Evolutionary conservation across 2,329 filamentous ascomycete genomes (phyloP), one percentile per base, ranked within the genome.

Genomic region (Aspergillus chevalieri): DNA sequence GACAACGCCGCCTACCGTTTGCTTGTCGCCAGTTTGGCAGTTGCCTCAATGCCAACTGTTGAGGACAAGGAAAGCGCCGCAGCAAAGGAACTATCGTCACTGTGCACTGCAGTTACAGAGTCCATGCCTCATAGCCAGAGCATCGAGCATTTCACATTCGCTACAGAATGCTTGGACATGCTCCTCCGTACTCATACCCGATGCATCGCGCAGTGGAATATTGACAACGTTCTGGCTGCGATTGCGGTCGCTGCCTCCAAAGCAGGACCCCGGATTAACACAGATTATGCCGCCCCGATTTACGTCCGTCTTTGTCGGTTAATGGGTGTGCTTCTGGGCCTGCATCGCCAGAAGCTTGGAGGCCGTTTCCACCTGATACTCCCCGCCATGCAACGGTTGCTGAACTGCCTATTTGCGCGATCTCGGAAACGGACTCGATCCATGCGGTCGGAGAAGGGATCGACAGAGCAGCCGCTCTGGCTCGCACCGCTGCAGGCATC

Each of bases 321-420:
- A 8, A 67, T 78, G 48, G 76, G 75, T 7, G 65, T 74, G 0
- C 64, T 84, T 6, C 65, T 85, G 6, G 70, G 76, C n/a, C 71
- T 82, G 10, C 77, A 84, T 57, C 77, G 81, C 19, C 69, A 76
- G 14, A 78, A 80, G 39, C 68, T 85, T 8, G 77, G 78, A 33
- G 81, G 81, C 6, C 79, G 82, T 21, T 79, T 79, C 65, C 81
- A 85, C 57, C 68, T 85, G 9, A 65, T 85, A 14, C 65, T 83
- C 5, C 72, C 75, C 0, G 68, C 78, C 10, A 72, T 85, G 50
- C 78, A 82, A 57, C 66, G 66, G 10, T 72, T 85, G 1, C 64
- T 84, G 2, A 70, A 73, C 47, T 78, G 76, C 46, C 73, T 85
- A 9, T 83, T 83, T 64, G 71, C 70, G 4, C 75, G 72, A 12